Conservation (phyloP, 2,329 filamentous ascomycete genomes). For the Aureobasidium mangrovei region DNA sequence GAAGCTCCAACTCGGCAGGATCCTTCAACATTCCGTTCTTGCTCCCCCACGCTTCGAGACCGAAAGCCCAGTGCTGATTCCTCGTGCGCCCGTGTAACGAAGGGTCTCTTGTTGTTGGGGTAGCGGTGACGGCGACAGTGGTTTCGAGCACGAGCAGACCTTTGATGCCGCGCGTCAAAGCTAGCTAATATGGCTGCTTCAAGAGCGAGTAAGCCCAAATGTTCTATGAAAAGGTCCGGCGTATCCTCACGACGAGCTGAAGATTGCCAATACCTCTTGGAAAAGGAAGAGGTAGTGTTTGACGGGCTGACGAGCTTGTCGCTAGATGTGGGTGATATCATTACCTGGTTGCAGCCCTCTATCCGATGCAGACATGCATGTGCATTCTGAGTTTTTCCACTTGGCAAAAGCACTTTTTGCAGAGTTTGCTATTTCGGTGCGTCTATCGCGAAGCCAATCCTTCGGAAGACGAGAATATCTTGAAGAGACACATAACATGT, state of each 20-base stretch:
- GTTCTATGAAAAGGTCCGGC: too few species aligned
- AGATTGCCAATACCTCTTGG: too few species aligned
- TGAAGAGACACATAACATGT: too few species aligned
- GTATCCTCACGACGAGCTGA: too few species aligned
- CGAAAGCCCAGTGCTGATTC: conserved; percentile 4
- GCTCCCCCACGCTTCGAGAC: not conserved
- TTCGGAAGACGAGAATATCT: too few species aligned
- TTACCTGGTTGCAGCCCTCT: not conserved
- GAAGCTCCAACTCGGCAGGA: not conserved
- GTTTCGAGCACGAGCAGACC: not conserved
- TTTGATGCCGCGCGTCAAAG: not conserved
- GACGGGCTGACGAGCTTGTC: too few species aligned
- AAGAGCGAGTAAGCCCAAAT: not conserved
- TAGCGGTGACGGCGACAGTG: not conserved
- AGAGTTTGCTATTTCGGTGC: too few species aligned
- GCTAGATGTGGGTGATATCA: not conserved
- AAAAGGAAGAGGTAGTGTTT: too few species aligned
- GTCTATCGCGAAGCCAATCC: too few species aligned
- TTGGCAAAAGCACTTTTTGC: too few species aligned
- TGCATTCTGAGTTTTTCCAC: not conserved
- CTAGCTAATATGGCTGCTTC: not conserved
- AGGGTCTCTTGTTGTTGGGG: not conserved
- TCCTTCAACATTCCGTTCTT: conserved; percentile 4
- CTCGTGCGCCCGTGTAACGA: not conserved
- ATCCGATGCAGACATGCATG: not conserved